These are phyloP conservation scores for Coemansia asiatica DNA, from an alignment of 192 early-diverging fungal genomes.

Conservation along the genomic window DNA sequence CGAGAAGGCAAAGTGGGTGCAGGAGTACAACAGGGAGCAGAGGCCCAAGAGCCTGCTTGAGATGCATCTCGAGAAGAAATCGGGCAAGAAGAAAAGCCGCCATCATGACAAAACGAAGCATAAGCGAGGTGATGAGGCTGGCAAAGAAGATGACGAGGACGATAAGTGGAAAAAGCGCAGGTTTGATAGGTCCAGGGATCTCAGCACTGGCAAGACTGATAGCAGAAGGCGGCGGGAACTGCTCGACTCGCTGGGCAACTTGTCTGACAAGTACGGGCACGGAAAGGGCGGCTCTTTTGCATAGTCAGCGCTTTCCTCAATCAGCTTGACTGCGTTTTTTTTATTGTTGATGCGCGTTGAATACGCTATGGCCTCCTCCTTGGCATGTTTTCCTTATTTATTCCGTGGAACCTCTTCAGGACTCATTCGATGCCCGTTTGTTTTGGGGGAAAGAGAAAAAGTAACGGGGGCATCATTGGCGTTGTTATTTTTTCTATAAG, in stretches of 20 bases:
- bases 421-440: neutral
- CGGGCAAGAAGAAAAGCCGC: conserved; percentile 5
- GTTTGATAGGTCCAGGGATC: conserved; percentile 31
- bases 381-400: no score
- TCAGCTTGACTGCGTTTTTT: no score
- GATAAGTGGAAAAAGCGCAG: conserved; percentile 32
- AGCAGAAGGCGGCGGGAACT: conserved; percentile 20
- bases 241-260: conserved; percentile 26
- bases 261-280: conserved; percentile 38
- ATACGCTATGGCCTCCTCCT: no score
- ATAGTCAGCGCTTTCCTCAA: no score
- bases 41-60: conserved; percentile 50
- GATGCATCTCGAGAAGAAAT: conserved; percentile 31
- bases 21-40: conserved; percentile 40
- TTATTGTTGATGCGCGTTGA: no score
- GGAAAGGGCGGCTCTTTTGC: conserved; percentile 35
- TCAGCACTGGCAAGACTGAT: conserved; percentile 15
- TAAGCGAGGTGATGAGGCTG: no score
- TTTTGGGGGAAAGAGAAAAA: neutral
- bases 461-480: no score
- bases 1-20: conserved; percentile 34
- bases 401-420: neutral
- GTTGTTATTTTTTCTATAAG: neutral
- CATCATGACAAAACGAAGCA: no score
- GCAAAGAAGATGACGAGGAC: neutral